A percentile compares a stretch with the other conserved stretches of the same genome.
These are phyloP conservation scores for Nematodospora valgi DNA, from an alignment of 805 yeast genomes.

Conservation along the genomic window DNA sequence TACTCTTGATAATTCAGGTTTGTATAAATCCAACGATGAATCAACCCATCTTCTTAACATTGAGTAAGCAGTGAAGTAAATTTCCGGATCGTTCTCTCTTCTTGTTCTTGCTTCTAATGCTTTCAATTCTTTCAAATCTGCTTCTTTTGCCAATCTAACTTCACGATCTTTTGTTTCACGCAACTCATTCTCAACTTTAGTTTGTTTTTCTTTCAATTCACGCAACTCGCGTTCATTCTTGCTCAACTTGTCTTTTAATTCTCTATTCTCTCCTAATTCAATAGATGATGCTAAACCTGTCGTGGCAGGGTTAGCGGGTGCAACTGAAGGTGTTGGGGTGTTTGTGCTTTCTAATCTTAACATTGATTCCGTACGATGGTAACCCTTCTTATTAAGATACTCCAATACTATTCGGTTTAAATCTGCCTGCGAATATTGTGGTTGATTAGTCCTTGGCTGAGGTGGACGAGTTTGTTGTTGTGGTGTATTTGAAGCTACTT, in stretches of 20 bases:
- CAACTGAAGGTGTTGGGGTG: constrained; percentile 48
- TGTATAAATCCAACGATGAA: constrained; percentile 84
- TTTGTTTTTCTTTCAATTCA: constrained; percentile 33
- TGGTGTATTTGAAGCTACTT: neutral
- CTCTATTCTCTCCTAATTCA: constrained; percentile 22
- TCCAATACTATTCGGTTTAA: constrained; percentile 89
- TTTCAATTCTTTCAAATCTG: constrained; percentile 33
- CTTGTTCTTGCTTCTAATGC: constrained; percentile 43
- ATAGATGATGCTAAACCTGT: constrained; percentile 34
- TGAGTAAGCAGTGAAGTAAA: constrained; percentile 76
- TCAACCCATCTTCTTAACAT: constrained; percentile 87
- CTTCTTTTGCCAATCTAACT: constrained; percentile 33
- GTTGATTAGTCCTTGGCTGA: constrained; percentile 24
- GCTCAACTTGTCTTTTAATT: constrained; percentile 22
- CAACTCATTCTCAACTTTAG: constrained; percentile 33
- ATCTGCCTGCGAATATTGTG: constrained; percentile 75
- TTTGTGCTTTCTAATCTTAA: constrained; percentile 80
- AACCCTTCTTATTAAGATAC: constrained; percentile 89
- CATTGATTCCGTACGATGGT: constrained; percentile 91
- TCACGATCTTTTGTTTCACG: constrained; percentile 39
- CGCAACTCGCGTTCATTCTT: constrained; percentile 31
- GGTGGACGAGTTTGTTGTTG: constrained; percentile 10
- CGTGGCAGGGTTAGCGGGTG: constrained; percentile 47
- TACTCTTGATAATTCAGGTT: constrained; percentile 78
- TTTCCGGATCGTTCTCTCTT: constrained; percentile 59